A percentile compares a stretch with the other conserved stretches of the same genome.
These are phyloP conservation scores for Luffa acutangula DNA, from an alignment of 306 rosid species.

Conservation along the genomic window DNA sequence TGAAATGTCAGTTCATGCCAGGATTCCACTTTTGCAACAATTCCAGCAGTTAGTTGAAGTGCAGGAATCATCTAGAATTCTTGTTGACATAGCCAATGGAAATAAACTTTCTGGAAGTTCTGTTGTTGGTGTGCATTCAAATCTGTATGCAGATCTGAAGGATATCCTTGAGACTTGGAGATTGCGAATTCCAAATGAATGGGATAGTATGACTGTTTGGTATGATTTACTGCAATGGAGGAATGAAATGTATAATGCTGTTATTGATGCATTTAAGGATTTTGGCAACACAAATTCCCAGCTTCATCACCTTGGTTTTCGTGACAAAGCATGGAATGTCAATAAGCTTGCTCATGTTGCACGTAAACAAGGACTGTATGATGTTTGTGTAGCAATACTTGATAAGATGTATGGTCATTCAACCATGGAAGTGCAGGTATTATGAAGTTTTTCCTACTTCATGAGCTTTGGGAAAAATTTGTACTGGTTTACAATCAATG, in stretches of 20 bases:
- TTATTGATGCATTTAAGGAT: conserved; percentile 97
- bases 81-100: conserved; percentile 83
- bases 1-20: conserved; percentile 93
- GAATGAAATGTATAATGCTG: conserved; percentile 91
- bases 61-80: conserved; percentile 79
- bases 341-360: conserved; percentile 95
- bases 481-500: neutral
- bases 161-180: conserved; percentile 99
- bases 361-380: conserved; percentile 87
- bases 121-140: conserved; percentile 70
- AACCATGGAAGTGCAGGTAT: conserved; percentile 99
- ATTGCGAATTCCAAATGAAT: conserved; percentile 92
- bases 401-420: conserved; percentile 94
- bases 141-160: conserved; percentile 93
- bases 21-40: conserved; percentile 96
- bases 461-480: neutral
- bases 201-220: conserved; percentile 99
- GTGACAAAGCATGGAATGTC: conserved; percentile 99
- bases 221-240: conserved; percentile 98
- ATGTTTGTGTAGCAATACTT: conserved; percentile 85
- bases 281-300: conserved; percentile 54
- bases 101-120: conserved; percentile 62
- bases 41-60: conserved; percentile 99
- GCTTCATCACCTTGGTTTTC: conserved; percentile 98
- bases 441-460: neutral